A percentile compares a stretch with the other conserved stretches of the same genome.
Conservation (phyloP, 371 early-diverging fungal species). For the Rhizopus arrhizus region DNA sequence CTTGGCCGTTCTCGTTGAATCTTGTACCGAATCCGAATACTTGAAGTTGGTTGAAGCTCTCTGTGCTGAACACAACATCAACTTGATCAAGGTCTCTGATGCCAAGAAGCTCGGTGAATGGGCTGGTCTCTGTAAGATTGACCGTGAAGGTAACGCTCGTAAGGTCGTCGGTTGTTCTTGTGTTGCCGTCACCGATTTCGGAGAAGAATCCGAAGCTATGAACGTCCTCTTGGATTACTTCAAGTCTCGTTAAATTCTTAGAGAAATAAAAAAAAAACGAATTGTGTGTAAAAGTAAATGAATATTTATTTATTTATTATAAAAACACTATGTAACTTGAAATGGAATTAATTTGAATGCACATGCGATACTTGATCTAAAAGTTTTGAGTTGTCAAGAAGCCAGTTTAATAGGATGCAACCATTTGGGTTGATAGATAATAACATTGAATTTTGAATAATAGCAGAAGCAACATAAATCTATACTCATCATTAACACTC, state of each 20-base stretch:
- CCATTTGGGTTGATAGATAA: conserved; percentile 88
- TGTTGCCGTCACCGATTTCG: conserved; percentile 96
- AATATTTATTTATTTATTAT: not conserved
- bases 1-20: conserved; percentile 94
- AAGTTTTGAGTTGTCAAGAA: conserved; percentile 81
- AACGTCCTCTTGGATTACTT: conserved; percentile 87
- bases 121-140: conserved; percentile 99
- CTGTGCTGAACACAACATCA: conserved; percentile 98
- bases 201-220: conserved; percentile 98
- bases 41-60: conserved; percentile 96
- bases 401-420: conserved; percentile 86
- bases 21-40: conserved; percentile 95
- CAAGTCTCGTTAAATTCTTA: conserved; percentile 5
- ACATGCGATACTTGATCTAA: conserved; percentile 6
- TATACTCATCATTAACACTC: not conserved
- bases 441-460: conserved; percentile 76
- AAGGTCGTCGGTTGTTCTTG: conserved; percentile 97
- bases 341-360: conserved; percentile 1
- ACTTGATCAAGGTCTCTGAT: conserved; percentile 96
- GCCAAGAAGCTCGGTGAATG: conserved; percentile 99
- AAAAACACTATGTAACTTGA: not conserved
- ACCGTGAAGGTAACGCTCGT: conserved; percentile 97
- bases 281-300: not conserved
- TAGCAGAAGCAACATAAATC: conserved; percentile 78
- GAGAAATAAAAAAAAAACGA: conserved; percentile 2